phyloP scores from a whole-genome alignment of 257 asterid species.

The Datura wrightii region DNA sequence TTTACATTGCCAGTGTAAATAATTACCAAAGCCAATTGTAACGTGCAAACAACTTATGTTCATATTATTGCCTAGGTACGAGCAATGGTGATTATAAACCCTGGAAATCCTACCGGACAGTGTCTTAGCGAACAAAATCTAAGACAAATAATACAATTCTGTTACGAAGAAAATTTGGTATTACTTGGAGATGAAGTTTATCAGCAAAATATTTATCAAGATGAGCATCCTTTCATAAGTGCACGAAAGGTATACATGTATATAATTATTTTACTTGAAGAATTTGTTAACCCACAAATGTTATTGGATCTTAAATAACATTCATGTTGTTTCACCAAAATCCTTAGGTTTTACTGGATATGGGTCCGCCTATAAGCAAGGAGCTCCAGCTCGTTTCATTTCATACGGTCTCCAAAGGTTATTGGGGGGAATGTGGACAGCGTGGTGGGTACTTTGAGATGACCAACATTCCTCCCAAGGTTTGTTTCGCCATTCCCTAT shows the following conservation, averaged over 20 bases:
- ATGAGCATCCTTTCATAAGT: slow-evolving; percentile 94
- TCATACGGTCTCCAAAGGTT: slow-evolving; percentile 97
- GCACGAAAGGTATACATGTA: slow-evolving; percentile 67
- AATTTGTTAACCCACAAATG: background rate
- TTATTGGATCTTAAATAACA: background rate
- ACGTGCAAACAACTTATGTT: background rate
- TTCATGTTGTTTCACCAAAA: background rate
- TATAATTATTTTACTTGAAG: background rate
- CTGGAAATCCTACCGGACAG: slow-evolving; percentile 98
- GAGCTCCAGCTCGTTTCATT: slow-evolving; percentile 86
- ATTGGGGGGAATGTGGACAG: slow-evolving; percentile 98
- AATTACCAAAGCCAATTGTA: background rate
- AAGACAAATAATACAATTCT: slow-evolving; percentile 64
- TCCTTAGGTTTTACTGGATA: slow-evolving; percentile 71
- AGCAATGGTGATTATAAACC: slow-evolving; percentile 98
- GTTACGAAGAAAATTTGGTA: slow-evolving; percentile 79
- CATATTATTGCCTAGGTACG: slow-evolving; percentile 61
- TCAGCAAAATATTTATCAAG: slow-evolving; percentile 97
- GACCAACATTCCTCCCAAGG: slow-evolving; percentile 92
- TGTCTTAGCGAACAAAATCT: slow-evolving; percentile 88
- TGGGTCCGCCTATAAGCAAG: slow-evolving; percentile 84
- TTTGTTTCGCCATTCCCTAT: slow-evolving; percentile 24
- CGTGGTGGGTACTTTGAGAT: slow-evolving; percentile 99
- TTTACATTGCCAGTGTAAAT: background rate
- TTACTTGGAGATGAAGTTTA: slow-evolving; percentile 97